A percentile compares a stretch with the other conserved stretches of the same genome.
Conservation (phyloP, 306 rosid species). For the Corylus heterophylla region DNA sequence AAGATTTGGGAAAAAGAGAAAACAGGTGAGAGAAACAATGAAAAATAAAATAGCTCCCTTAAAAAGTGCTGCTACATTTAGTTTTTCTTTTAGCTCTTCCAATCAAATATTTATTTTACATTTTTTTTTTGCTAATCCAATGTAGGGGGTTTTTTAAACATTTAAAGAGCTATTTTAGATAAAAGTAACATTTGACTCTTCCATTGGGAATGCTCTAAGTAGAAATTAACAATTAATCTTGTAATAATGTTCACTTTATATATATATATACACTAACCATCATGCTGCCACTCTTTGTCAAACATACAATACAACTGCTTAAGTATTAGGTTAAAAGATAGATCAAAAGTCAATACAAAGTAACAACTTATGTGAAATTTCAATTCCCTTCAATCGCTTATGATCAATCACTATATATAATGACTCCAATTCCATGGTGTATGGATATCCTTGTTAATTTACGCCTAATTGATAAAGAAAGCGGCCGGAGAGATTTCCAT, state of each 20-base stretch:
- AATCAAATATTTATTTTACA: too few relatives aligned
- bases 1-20: too few relatives aligned
- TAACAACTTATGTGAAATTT: background rate
- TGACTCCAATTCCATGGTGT: background rate
- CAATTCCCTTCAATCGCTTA: background rate
- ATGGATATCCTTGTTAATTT: background rate
- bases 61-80: too few relatives aligned
- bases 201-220: background rate
- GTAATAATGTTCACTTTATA: background rate
- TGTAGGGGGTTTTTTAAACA: too few relatives aligned
- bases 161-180: too few relatives aligned
- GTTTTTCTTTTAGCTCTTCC: too few relatives aligned
- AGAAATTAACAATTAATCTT: constrained; percentile 21
- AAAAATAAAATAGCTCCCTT: too few relatives aligned
- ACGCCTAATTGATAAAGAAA: background rate
- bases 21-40: too few relatives aligned
- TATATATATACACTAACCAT: constrained; percentile 1
- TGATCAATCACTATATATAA: background rate
- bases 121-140: too few relatives aligned
- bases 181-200: too few relatives aligned
- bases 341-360: constrained; percentile 22
- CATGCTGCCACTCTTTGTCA: constrained; percentile 25
- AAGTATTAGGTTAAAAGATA: constrained; percentile 27
- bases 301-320: constrained; percentile 19
- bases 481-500: background rate